Conservation (phyloP, 805 yeast genomes). For the Millerago galiae region DNA sequence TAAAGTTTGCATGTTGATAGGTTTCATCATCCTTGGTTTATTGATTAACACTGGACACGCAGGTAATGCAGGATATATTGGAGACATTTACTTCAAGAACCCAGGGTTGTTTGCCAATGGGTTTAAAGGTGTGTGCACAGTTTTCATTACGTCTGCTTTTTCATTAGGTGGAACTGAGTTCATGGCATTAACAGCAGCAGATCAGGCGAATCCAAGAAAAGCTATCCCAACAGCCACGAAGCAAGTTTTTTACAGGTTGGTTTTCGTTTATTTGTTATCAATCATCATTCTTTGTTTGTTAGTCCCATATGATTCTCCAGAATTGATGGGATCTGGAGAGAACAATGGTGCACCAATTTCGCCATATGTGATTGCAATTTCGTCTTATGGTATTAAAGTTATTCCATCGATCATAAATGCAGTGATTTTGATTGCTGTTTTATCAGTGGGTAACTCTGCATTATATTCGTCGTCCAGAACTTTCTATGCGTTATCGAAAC, state of each 20-base stretch:
- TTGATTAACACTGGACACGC: slow-evolving; percentile 56
- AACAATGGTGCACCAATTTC: slow-evolving; percentile 52
- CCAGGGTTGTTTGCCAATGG: slow-evolving; percentile 44
- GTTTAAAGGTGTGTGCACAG: slow-evolving; percentile 61
- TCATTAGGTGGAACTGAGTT: slow-evolving; percentile 65
- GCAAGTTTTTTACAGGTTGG: slow-evolving; percentile 59
- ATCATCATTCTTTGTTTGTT: slow-evolving; percentile 49
- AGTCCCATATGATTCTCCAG: slow-evolving; percentile 51
- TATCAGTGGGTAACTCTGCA: slow-evolving; percentile 74
- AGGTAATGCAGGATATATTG: slow-evolving; percentile 47
- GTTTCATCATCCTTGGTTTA: slow-evolving; percentile 51
- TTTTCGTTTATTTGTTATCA: slow-evolving; percentile 50
- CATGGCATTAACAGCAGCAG: slow-evolving; percentile 61
- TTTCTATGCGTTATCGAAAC: slow-evolving; percentile 59
- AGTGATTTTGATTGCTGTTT: slow-evolving; percentile 63
- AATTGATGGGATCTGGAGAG: slow-evolving; percentile 42
- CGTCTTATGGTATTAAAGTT: slow-evolving; percentile 41
- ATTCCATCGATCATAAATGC: slow-evolving; percentile 71
- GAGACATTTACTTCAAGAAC: slow-evolving; percentile 50
- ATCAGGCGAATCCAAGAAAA: slow-evolving; percentile 52
- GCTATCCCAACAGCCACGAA: slow-evolving; percentile 59
- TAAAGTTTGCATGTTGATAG: slow-evolving; percentile 52
- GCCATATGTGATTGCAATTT: slow-evolving; percentile 69
- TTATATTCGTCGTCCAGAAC: slow-evolving; percentile 71
- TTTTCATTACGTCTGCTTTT: slow-evolving; percentile 56